Evolutionary conservation across 2,329 filamentous ascomycete species (phyloP), one percentile per base, ranked within the genome.

Genomic region (Claviceps arundinis): DNA sequence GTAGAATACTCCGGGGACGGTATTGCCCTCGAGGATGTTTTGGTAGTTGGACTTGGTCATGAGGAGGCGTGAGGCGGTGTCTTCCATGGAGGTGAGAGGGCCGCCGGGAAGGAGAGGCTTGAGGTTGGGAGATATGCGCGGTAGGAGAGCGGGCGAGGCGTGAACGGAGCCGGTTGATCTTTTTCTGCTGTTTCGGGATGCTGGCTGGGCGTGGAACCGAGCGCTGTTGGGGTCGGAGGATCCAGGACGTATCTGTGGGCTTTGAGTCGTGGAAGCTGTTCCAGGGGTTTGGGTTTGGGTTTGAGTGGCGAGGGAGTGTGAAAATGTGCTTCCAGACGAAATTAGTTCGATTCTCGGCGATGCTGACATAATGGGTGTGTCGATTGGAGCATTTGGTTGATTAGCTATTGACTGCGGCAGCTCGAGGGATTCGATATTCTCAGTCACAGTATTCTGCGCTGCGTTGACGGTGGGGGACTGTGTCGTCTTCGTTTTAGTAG

Each of bases 1-100:
- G 60, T 96, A 97, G 1, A 85, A 86, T 13, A 96, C 85, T 13
- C 91, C 91, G 0, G 90, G 90, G 1, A 96, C 81, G 52, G 85
- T 84, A 49, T 89, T 97, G 48, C 93, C 93, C 65, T 97, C 93
- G 11, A 98, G 71, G 40, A 98, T 93, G 61, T 96, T 95, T 62
- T 97, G 91, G 62, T 98, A 98, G 63, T 98, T 98, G 2, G 91
- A 97, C 66, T 97, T 97, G 16, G 87, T 89, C 38, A 90, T 87
- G 30, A 98, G 76, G 45, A 97, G 77, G 30, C 89, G 77, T n/a
- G 80, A 83, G 0, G 80, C 76, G 1, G 78, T 75, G 58, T 81
- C 78, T 57, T 82, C 80, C 4, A 73, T 73, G 1, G 77, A 73
- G 52, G 75, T 68, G 3, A 75, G 75, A 4, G 71, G 62, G 0